Evolutionary conservation across 1,284 basidiomycete genomes (phyloP).

Genomic region (Fomitopsis betulina): DNA sequence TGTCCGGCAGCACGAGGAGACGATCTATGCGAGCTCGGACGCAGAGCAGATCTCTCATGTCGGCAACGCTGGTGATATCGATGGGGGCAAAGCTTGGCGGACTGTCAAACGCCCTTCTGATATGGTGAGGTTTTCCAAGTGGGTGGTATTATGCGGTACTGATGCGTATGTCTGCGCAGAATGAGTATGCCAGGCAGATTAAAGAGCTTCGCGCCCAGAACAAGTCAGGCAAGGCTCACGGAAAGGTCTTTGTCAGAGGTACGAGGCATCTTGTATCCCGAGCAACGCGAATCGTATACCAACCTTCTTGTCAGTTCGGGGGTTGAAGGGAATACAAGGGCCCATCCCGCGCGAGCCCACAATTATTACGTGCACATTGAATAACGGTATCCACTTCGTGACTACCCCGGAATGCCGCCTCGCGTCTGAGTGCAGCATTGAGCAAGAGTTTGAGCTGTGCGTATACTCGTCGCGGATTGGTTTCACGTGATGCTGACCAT

Average conservation of each 20-base stretch:
- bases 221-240: slow-evolving; percentile 74
- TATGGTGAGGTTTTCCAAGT: slow-evolving; percentile 52
- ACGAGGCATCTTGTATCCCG: slow-evolving; percentile 17
- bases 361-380: slow-evolving; percentile 82
- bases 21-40: slow-evolving; percentile 81
- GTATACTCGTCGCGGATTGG: slow-evolving; percentile 21
- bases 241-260: slow-evolving; percentile 94
- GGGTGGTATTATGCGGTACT: background rate
- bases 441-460: slow-evolving; percentile 93
- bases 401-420: slow-evolving; percentile 82
- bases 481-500: background rate
- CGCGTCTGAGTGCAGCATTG: slow-evolving; percentile 62
- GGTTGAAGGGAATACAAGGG: slow-evolving; percentile 67
- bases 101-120: slow-evolving; percentile 86
- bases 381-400: slow-evolving; percentile 96
- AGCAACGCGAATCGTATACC: background rate
- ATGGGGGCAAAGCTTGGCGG: slow-evolving; percentile 84
- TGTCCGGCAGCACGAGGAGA: slow-evolving; percentile 65
- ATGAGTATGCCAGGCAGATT: slow-evolving; percentile 89
- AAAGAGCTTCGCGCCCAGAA: slow-evolving; percentile 75
- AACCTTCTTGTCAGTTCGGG: slow-evolving; percentile 52
- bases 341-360: slow-evolving; percentile 76
- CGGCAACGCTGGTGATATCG: slow-evolving; percentile 72
- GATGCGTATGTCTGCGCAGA: slow-evolving; percentile 40
- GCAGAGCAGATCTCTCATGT: slow-evolving; percentile 65